Conservation (phyloP, 805 yeast species). For the Saccharomycopsis schoenii region DNA sequence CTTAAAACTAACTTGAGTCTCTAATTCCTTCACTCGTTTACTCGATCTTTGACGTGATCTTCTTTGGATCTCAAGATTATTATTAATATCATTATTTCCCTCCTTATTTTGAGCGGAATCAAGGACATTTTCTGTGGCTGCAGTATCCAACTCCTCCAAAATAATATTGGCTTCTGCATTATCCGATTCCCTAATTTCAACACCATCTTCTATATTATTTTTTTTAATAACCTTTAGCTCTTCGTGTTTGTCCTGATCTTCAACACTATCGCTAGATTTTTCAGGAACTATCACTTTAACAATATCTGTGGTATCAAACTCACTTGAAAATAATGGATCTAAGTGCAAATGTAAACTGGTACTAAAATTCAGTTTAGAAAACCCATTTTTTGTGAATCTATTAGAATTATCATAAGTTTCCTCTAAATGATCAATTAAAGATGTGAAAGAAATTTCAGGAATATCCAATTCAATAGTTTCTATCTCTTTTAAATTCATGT, state of each 20-base stretch:
- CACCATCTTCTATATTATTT: not conserved
- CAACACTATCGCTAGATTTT: not conserved
- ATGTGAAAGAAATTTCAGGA: not conserved
- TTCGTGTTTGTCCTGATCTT: not conserved
- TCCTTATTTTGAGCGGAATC: constrained; percentile 18
- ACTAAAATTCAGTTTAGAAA: constrained; percentile 1
- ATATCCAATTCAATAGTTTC: constrained; percentile 15
- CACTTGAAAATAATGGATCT: constrained; percentile 13
- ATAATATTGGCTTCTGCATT: not conserved
- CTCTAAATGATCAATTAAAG: constrained; percentile 5
- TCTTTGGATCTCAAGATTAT: constrained; percentile 26
- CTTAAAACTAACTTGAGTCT: constrained; percentile 13
- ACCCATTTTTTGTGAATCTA: constrained; percentile 1
- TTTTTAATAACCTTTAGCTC: constrained; percentile 9
- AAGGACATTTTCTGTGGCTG: not conserved
- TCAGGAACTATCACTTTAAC: constrained; percentile 21
- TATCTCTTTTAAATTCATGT: constrained; percentile 20
- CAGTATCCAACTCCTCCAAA: not conserved
- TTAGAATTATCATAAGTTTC: constrained; percentile 9
- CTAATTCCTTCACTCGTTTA: constrained; percentile 30
- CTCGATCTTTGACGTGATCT: constrained; percentile 28
- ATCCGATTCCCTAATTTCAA: not conserved
- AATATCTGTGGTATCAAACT: constrained; percentile 14
- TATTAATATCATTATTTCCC: constrained; percentile 22
- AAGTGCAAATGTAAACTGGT: not conserved